Evolutionary conservation across 768 basidiomycete genomes (phyloP), one percentile per base, ranked within the genome.

Genomic region (Neoboletus brunneissimus): DNA sequence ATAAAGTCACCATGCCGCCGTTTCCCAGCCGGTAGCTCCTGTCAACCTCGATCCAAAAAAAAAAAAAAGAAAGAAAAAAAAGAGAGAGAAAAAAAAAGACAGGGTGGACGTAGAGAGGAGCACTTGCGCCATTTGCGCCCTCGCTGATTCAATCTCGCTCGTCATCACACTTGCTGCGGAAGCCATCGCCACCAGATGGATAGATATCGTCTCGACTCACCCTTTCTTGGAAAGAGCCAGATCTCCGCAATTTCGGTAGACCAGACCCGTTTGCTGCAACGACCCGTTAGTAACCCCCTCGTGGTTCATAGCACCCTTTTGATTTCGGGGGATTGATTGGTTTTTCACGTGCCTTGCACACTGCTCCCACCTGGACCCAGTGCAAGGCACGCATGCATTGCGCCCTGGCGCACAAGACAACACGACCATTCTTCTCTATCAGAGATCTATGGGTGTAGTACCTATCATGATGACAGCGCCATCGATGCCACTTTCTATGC

Each of bases 301-400:
- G 67, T 69, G 67, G 67, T 61, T 46, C 61, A 41, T 50, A 57
- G 37, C 58, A 67, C 66, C 63, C 62, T 51, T 58, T 61, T 58
- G 57, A 58, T 68, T 66, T 67, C 57, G 58, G 66, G 67, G 69
- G 62, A 45, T 50, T 66, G 59, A 55, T 68, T 46, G 20, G 13
- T 61, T 63, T n/a, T 66, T 71, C 68, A 69, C 68, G 68, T 71
- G 68, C 56, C 56, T 44, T 48, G 58, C 67, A 59, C 53, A 59
- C 59, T 50, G 27, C 56, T 41, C 41, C 46, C 57, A 69, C 64
- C 67, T 67, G 62, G 67, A 62, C 63, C 57, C 31, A 22, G 35
- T 43, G 27, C 56, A 58, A 66, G 65, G 67, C 56, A 66, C 66
- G 29, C 42, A 29, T 32, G 22, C 56, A 48, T 32, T 63, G 50